Base-by-base conservation (phyloP, 164 flowering plant species). In the Akebia trifoliata region DNA sequence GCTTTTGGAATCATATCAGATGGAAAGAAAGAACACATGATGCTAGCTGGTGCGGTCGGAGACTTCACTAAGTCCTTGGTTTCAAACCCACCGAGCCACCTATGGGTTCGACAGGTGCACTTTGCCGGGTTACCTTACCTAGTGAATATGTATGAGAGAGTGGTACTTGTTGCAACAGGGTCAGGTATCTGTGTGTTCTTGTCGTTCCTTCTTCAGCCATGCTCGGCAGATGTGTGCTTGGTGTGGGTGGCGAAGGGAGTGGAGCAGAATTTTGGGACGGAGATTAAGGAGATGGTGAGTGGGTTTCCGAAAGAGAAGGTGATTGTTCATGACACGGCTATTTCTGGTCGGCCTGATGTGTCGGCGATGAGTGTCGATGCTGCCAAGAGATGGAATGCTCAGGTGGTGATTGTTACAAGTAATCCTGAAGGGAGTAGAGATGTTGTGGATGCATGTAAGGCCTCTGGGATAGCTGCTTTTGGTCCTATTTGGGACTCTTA, bases 401-500 rank as follows among this genome's bases (percentile, higher is more conserved):
- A 84, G 50, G 81, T 74, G 9, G 84, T 81, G 24, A 73, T 84
- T 17, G 86, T 79, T 4, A 84, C 90, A 0, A 84, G 90, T 55
- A 84, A 81, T 58, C 90, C 86, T 2, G 77, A 79, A 55, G 87
- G 90, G 26, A 84, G 87, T 51, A 72, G 84, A 53, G 87, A 84
- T 32, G 87, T 80, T 24, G 81, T 78, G 3, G 62, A 67, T 47
- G 78, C 87, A 20, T 84, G 87, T 74, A 76, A 80, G 51, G 61
- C 25, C 7, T 66, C 72, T 6, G 81, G 85, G n/a, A 63, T 80
- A 17, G 63, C 85, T n/a, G 85, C 87, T 1, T 84, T 84, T 49
- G 87, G 85, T n/a, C 86, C 86, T 6, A 81, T 81, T 48, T 84
- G 86, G 90, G 90, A 84, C 53, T 84, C 90, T 54, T 81, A 62